Evolutionary conservation across 495 filamentous ascomycete species (phyloP), one percentile per base, ranked within the genome.

Genomic region (Aspergillus wentii): DNA sequence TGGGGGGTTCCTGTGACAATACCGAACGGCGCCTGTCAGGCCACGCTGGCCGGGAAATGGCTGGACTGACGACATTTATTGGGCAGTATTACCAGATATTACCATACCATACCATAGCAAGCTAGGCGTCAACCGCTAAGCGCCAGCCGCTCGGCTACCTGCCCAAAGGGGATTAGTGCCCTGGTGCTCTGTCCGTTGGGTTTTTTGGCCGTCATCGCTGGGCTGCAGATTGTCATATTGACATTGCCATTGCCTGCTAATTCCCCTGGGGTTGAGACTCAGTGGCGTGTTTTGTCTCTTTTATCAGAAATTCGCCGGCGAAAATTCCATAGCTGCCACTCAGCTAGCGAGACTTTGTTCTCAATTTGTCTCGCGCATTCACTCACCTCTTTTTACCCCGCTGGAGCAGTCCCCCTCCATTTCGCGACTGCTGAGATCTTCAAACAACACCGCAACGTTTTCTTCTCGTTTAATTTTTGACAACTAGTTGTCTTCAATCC

Each of bases 1-100:
- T 30, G 48, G 48, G 16, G 18, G 25, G 26, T 45, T 30, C 45
- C 43, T 46, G 51, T 66, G 48, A 66, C 62, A 52, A 42, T 64
- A 66, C 62, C 21, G 31, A 44, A 63, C 56, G 30, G 20, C 3
- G 10, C 25, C 19, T 43, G 28, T 54, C 41, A 45, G 51, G 46
- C 46, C 43, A 52, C 41, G 41, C 52, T 53, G 42, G 35, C 35
- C 14, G 26, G 10, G 5, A n/a, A 29, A 29, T 29, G 26, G 23
- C 33, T 21, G 31, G 22, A 2, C n/a, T 38, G n/a, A 30, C 18
- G 22, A 26, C 22, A 21, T 5, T 29, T 29, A n/a, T 13, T 5
- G 26, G 30, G 19, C 30, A 22, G 15, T 26, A 39, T 30, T n/a
- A 29, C 20, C 5, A 27, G 35, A 43, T 39, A 30, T 21, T 44